Conservation (phyloP, 805 yeast species). For the Pichia kluyveri region DNA sequence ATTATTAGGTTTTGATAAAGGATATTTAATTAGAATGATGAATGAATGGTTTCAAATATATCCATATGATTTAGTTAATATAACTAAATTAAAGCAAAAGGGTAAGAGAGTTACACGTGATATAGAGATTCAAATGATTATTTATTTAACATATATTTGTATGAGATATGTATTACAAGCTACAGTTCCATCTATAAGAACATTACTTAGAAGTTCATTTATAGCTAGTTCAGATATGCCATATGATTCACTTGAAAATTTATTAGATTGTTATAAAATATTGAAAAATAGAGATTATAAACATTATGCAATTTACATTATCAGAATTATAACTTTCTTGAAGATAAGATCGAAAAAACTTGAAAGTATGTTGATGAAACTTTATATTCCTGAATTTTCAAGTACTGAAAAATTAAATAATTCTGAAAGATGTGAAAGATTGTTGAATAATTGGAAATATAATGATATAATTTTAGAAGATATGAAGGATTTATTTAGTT, state of each 20-base stretch:
- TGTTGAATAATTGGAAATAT: slow-evolving; percentile 2
- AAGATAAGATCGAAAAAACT: neutral
- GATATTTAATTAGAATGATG: neutral
- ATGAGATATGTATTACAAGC: slow-evolving; percentile 1
- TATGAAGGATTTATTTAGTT: neutral
- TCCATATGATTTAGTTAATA: slow-evolving; percentile 1
- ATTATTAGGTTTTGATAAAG: slow-evolving; percentile 1
- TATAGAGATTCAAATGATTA: neutral
- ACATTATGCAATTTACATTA: neutral
- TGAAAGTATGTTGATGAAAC: neutral
- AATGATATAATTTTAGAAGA: neutral
- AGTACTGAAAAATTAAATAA: neutral
- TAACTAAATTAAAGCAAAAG: neutral
- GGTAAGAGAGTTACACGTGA: neutral
- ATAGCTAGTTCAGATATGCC: neutral
- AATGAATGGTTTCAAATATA: slow-evolving; percentile 5
- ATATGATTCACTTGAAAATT: neutral
- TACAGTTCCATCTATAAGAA: neutral
- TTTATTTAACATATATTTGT: neutral
- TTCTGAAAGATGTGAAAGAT: neutral
- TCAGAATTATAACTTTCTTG: neutral
- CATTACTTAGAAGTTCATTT: neutral
- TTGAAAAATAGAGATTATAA: neutral
- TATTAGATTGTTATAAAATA: neutral
- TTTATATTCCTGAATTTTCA: slow-evolving; percentile 1